Evolutionary conservation across 2,329 filamentous ascomycete genomes (phyloP).

Genomic region (Trichoderma sp.): DNA sequence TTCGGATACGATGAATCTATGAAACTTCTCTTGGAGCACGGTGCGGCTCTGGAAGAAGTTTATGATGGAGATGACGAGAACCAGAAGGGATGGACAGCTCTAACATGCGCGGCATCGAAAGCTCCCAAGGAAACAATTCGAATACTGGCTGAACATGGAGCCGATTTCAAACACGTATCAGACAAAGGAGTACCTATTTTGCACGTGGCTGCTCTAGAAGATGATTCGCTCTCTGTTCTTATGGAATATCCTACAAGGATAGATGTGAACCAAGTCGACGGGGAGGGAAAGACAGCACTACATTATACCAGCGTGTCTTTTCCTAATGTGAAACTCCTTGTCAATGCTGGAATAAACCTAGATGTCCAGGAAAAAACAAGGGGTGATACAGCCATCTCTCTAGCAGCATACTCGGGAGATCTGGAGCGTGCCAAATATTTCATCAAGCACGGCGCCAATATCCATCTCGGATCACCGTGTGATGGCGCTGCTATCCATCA

Average conservation of each 20-base stretch:
- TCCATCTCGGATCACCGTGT: constrained; percentile 23
- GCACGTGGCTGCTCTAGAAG: constrained; percentile 9
- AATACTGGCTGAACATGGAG: constrained; percentile 26
- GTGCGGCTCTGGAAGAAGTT: constrained; percentile 12
- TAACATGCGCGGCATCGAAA: constrained; percentile 11
- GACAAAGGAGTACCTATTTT: constrained; percentile 7
- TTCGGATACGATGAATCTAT: constrained; percentile 14
- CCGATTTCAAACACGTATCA: constrained; percentile 13
- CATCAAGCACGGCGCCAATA: constrained; percentile 25
- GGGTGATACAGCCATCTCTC: constrained; percentile 18
- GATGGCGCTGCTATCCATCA: constrained; percentile 25
- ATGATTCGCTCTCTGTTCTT: constrained; percentile 4
- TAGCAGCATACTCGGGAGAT: constrained; percentile 5
- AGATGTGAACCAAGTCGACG: constrained; percentile 20
- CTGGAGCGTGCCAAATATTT: constrained; percentile 26
- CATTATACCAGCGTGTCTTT: background rate
- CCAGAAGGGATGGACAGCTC: constrained; percentile 24
- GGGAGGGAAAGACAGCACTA: constrained; percentile 9
- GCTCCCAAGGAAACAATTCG: background rate
- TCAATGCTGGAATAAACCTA: constrained; percentile 25
- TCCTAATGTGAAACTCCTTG: constrained; percentile 16
- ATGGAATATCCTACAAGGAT: constrained; percentile 26
- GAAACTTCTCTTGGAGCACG: constrained; percentile 20
- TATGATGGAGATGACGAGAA: constrained; percentile 20
- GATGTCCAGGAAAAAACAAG: constrained; percentile 6